Evolutionary conservation across 805 yeast genomes (phyloP).

Genomic region (Candida insectalens): DNA sequence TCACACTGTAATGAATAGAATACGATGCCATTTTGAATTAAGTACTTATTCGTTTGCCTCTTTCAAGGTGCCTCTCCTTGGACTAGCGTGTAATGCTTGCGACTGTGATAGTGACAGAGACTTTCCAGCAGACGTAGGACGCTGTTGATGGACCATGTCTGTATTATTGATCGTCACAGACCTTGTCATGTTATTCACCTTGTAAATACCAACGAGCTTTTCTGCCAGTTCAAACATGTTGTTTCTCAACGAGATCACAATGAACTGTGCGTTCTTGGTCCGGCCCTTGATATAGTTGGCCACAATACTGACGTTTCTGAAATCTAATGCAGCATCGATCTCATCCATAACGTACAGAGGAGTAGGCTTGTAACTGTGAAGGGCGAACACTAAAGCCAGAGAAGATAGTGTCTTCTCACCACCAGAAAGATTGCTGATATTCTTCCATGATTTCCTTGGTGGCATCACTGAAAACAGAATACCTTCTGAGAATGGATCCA

Average conservation of each 20-base stretch:
- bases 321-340: constrained; percentile 97
- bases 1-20: too few relatives aligned
- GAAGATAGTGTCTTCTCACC: constrained; percentile 97
- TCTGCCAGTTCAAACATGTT: constrained; percentile 97
- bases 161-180: constrained; percentile 70
- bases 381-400: constrained; percentile 84
- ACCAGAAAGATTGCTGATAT: constrained; percentile 89
- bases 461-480: constrained; percentile 97
- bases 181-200: constrained; percentile 81
- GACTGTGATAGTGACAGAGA: too few relatives aligned
- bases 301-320: constrained; percentile 92
- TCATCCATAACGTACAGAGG: constrained; percentile 97
- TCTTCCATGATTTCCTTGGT: constrained; percentile 96
- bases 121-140: too few relatives aligned
- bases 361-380: constrained; percentile 92
- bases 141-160: constrained; percentile 28
- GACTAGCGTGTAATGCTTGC: too few relatives aligned
- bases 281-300: constrained; percentile 95
- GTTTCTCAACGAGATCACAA: constrained; percentile 89
- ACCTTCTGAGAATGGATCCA: constrained; percentile 98
- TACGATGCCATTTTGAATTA: too few relatives aligned
- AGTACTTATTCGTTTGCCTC: too few relatives aligned
- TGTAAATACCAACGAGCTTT: constrained; percentile 91
- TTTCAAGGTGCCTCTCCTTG: too few relatives aligned
- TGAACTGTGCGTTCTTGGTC: constrained; percentile 92